phyloP scores from a whole-genome alignment of 495 filamentous ascomycete genomes.

The Hamigera avellanea region DNA sequence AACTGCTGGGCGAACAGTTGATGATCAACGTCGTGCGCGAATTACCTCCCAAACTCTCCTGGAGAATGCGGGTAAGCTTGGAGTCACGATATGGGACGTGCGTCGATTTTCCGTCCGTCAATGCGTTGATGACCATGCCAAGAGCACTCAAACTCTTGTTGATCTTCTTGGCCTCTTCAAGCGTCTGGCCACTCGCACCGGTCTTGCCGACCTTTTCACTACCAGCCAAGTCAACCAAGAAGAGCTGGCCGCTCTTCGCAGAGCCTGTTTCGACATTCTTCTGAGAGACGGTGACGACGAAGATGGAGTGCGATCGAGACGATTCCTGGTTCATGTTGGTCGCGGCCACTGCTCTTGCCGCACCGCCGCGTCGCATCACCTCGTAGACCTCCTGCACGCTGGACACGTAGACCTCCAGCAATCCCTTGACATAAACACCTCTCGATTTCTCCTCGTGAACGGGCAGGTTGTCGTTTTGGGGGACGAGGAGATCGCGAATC shows the following conservation, averaged over 20 bases:
- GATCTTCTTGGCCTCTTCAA: conserved; percentile 99
- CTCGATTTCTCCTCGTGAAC: conserved; percentile 95
- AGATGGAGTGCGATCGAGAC: conserved; percentile 95
- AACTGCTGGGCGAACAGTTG: conserved; percentile 96
- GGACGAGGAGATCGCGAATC: conserved; percentile 84
- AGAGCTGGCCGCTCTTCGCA: conserved; percentile 90
- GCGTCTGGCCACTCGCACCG: conserved; percentile 90
- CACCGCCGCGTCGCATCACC: conserved; percentile 88
- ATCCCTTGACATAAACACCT: conserved; percentile 93
- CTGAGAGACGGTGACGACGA: conserved; percentile 92
- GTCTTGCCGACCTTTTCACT: conserved; percentile 99
- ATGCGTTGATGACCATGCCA: conserved; percentile 96
- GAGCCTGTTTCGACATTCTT: conserved; percentile 97
- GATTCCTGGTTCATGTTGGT: conserved; percentile 99
- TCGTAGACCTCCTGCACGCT: conserved; percentile 94
- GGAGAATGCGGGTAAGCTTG: conserved; percentile 91
- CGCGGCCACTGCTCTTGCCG: conserved; percentile 83
- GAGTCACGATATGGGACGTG: conserved; percentile 97
- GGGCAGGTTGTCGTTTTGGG: conserved; percentile 90
- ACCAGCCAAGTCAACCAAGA: conserved; percentile 94
- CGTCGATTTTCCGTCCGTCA: conserved; percentile 97
- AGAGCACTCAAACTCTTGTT: conserved; percentile 97
- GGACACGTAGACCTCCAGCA: conserved; percentile 90
- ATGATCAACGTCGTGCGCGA: conserved; percentile 94
- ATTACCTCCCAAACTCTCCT: conserved; percentile 95